Conservation (phyloP, 805 yeast genomes). For the Cyberlindnera americana region DNA sequence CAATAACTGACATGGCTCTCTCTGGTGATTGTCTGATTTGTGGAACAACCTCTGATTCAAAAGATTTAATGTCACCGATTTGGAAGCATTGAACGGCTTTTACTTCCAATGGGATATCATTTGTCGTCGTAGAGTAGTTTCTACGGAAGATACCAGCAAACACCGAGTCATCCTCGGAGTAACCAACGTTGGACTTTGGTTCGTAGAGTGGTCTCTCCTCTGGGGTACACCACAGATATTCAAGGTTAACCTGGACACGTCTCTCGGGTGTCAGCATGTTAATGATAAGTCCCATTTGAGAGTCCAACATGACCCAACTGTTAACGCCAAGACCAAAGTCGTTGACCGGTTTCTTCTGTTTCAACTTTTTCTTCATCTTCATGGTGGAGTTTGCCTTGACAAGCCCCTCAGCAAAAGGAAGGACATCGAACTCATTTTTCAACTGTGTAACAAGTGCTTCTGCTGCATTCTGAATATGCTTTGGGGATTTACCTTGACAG, state of each 20-base stretch:
- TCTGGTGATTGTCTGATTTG: conserved; percentile 7
- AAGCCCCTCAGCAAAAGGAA: conserved; percentile 69
- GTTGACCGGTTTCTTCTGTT: conserved; percentile 46
- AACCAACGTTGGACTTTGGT: conserved; percentile 7
- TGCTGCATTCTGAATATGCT: conserved; percentile 72
- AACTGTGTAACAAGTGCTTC: conserved; percentile 52
- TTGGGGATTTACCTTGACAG: conserved; percentile 71
- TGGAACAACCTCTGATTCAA: conserved; percentile 1
- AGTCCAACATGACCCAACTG: conserved; percentile 81
- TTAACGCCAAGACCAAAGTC: conserved; percentile 57
- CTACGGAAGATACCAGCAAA: conserved; percentile 42
- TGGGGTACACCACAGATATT: conserved; percentile 50
- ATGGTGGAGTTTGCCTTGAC: conserved; percentile 54
- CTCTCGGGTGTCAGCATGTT: conserved; percentile 73
- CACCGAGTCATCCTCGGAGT: conserved; percentile 34
- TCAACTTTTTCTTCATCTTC: conserved; percentile 47
- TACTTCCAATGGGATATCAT: conserved; percentile 7
- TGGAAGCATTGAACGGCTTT: conserved; percentile 15
- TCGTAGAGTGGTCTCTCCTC: conserved; percentile 32
- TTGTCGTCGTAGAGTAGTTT: conserved; percentile 32
- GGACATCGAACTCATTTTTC: conserved; percentile 45
- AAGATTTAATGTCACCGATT: conserved; percentile 12
- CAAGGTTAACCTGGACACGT: conserved; percentile 66
- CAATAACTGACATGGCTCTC: conserved; percentile 7
- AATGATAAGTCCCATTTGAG: conserved; percentile 55